Evolutionary conservation across 805 yeast species (phyloP).

Genomic region (Kurtzmaniella fragi): DNA sequence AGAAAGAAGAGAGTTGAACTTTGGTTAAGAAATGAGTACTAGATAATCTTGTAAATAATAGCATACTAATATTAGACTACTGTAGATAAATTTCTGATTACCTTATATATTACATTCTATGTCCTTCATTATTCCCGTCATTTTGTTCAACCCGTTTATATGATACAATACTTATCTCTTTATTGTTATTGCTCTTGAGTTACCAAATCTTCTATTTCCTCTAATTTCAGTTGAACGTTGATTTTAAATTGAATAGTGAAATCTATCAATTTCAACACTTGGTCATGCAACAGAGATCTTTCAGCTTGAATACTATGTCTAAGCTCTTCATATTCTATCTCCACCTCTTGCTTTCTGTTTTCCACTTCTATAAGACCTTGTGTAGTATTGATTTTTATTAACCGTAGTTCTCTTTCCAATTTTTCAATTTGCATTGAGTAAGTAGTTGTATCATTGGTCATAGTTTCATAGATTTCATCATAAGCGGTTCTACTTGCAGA

Average conservation of each 20-base stretch:
- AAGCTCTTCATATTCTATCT: slow-evolving; percentile 48
- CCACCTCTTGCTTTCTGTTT: slow-evolving; percentile 43
- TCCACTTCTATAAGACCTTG: slow-evolving; percentile 47
- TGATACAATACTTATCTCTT: background rate
- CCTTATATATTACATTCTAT: too few species aligned
- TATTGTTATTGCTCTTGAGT: slow-evolving; percentile 30
- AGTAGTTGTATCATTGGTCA: slow-evolving; percentile 47
- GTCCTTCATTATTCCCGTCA: background rate
- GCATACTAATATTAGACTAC: too few species aligned
- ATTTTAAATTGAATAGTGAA: slow-evolving; percentile 60
- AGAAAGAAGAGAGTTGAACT: slow-evolving; percentile 51
- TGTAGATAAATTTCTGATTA: too few species aligned
- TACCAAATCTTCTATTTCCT: slow-evolving; percentile 49
- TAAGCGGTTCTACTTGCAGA: slow-evolving; percentile 47
- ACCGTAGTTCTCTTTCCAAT: slow-evolving; percentile 52
- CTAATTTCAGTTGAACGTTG: slow-evolving; percentile 59
- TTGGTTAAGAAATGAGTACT: slow-evolving; percentile 60
- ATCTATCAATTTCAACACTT: slow-evolving; percentile 55
- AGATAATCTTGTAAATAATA: slow-evolving; percentile 3
- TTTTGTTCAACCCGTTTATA: background rate
- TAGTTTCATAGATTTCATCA: slow-evolving; percentile 52
- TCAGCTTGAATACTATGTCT: slow-evolving; percentile 42
- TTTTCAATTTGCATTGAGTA: slow-evolving; percentile 63
- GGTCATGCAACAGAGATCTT: slow-evolving; percentile 45
- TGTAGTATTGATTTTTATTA: slow-evolving; percentile 42